Conservation (phyloP, 139 green algal species). For the Mesostigma viride region DNA sequence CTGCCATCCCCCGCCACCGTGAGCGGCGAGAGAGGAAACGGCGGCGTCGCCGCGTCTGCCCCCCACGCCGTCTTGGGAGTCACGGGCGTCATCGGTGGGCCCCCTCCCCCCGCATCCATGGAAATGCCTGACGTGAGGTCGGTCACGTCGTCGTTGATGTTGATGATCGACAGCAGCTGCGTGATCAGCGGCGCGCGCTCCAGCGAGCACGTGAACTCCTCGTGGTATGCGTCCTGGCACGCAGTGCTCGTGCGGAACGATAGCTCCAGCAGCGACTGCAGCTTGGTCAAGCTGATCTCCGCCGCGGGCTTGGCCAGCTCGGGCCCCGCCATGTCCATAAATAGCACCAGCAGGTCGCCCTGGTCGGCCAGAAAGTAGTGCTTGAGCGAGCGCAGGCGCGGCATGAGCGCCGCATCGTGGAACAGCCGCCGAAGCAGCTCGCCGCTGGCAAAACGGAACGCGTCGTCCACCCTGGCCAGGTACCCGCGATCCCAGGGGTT, state of each 20-base stretch:
- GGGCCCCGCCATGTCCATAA: constrained; percentile 61
- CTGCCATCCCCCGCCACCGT: too few relatives aligned
- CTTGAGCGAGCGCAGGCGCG: constrained; percentile 62
- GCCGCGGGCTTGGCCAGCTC: constrained; percentile 51
- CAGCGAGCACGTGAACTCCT: constrained; percentile 50
- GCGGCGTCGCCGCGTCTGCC: too few relatives aligned
- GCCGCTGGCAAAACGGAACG: constrained; percentile 22
- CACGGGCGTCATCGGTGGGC: too few relatives aligned
- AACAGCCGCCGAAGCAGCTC: constrained; percentile 44
- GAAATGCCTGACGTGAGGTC: too few relatives aligned
- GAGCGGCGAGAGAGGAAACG: too few relatives aligned
- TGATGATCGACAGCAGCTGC: too few relatives aligned
- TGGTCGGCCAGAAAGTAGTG: constrained; percentile 82
- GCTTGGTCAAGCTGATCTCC: constrained; percentile 47
- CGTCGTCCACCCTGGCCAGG: constrained; percentile 33
- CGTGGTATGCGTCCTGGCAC: constrained; percentile 44
- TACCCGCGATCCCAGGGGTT: constrained; percentile 8
- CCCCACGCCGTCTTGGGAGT: too few relatives aligned
- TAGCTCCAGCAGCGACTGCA: constrained; percentile 72
- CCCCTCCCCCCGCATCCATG: too few relatives aligned
- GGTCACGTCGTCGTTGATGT: too few relatives aligned
- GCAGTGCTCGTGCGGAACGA: constrained; percentile 44
- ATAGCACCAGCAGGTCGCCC: constrained; percentile 69
- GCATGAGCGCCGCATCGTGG: constrained; percentile 47
- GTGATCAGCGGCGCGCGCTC: too few relatives aligned